phyloP scores from a whole-genome alignment of 805 yeast species.

The Myxozyma sirexii region DNA sequence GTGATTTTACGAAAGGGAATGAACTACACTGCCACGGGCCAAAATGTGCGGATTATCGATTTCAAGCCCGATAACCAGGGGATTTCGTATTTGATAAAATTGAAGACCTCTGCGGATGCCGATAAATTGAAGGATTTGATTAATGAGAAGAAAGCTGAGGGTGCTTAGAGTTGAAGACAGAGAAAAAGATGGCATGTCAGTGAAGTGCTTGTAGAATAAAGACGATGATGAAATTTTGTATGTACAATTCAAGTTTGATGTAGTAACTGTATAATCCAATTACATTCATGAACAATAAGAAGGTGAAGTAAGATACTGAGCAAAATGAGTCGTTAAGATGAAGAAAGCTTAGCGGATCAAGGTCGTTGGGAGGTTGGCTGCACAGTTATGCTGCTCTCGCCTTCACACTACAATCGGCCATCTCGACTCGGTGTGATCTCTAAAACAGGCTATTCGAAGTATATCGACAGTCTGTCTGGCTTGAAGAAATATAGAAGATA shows the following conservation, averaged over 20 bases:
- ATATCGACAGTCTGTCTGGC: no score
- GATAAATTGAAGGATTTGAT: conserved; percentile 50
- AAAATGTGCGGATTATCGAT: conserved; percentile 66
- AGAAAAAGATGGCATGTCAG: background rate
- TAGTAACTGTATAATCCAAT: no score
- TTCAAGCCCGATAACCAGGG: conserved; percentile 48
- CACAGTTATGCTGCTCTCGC: no score
- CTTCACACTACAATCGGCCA: no score
- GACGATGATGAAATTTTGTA: no score
- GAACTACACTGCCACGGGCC: conserved; percentile 62
- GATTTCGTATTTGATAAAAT: conserved; percentile 70
- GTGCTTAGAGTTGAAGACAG: background rate
- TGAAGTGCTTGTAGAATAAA: background rate
- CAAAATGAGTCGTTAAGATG: background rate
- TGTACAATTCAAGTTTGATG: no score
- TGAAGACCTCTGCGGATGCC: conserved; percentile 76
- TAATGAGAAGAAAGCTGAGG: conserved; percentile 37
- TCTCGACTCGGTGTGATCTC: no score
- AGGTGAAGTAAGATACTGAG: background rate
- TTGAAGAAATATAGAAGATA: no score
- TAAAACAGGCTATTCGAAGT: no score
- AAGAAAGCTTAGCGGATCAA: no score
- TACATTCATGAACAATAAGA: background rate
- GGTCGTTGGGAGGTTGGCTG: no score
- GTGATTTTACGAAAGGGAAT: conserved; percentile 45